Base-by-base conservation (phyloP, 148 eudicot species). In the Agrostemma githago region DNA sequence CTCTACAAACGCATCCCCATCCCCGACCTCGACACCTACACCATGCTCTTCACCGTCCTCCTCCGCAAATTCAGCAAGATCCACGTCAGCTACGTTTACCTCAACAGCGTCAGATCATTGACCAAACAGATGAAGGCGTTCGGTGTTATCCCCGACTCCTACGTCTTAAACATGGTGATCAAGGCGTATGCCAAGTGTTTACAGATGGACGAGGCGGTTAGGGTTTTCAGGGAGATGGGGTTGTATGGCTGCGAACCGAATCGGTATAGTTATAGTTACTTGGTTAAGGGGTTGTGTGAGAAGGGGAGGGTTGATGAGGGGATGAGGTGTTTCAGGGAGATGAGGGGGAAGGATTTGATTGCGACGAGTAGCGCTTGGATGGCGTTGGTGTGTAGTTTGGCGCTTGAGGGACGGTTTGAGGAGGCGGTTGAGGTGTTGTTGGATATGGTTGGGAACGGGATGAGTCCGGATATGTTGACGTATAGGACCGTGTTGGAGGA, bases 221-320 rank as follows among this genome's bases (percentile, higher is more conserved):
- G 90, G 81, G 89, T 92, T 57, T 92, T 95, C 68, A 81, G 82
- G 0, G 98, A 92, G 70, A 95, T 95, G 96, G 96, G 97, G 8
- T 82, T 92, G 81, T 95, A 92, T 72, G 89, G 88, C 0, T 88
- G 93, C 41, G 96, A 90, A 72, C 93, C 98, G 0, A 92, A 90
- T 86, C 76, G 59, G 19, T 92, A 80, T 77, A 90, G 84, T 3
- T 95, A 85, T 77, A 84, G 97, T 78, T 92, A 90, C 82, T 62
- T 95, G 75, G 76, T 70, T 0, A 86, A 82, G 71, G 98, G 96
- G 46, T 84, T 88, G 81, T 95, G 98, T 82, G 97, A 95, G 89
- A 95, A 92, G 72, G 96, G 89, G 60, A 83, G 92, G 79, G 86
- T 84, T 68, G 76, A 68, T 53, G 82, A 79, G 71, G 97, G 93